Base-by-base conservation (phyloP, 1,284 basidiomycete species). In the Tremellales sp. region DNA sequence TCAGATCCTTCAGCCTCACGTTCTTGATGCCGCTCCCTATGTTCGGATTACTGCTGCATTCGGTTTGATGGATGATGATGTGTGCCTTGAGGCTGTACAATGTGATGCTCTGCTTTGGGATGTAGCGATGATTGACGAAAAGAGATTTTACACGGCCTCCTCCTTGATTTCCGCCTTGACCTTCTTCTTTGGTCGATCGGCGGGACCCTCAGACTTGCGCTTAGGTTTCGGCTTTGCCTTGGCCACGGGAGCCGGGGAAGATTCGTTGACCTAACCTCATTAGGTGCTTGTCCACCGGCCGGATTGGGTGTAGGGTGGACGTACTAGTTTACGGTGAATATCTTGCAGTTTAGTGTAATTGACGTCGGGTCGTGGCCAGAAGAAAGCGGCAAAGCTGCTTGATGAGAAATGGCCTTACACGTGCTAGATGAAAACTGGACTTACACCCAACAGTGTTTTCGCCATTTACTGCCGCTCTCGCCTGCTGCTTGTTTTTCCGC, bases 331-430 rank as follows among this genome's bases (percentile, higher is more conserved):
- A 15, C 87, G 85, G 63, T 93, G 89, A 39, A 94, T 93, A 65
- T 90, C 89, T 73, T 92, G 87, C 37, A 94, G 77, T 72, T 93
- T 92, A 17, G 82, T 82, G 12, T 89, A 89, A 70, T 88, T 91
- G 57, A 94, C 90, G 15, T 73, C 72, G 75, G 93, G 89, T 76
- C 93, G 89, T 3, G 93, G 93, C 93, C 93, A 97, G 77, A 97
- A 97, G 51, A 92, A 80, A 1, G 90, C 91, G 29, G 92, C 89
- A 60, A 94, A 94, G 39, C 87, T 90, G 58, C 21, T 33, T 46
- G 23, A 53, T 53, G 21, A 51, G 39, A 23, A 29, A 6, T 23
- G 35, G 19, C 37, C 23, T 23, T 43, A 2, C 24, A 26, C 7
- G 10, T 21, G 19, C 11, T 27, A 8, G 10, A 3, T 4, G 15